phyloP scores from a whole-genome alignment of 2,329 filamentous ascomycete species.

The Fusarium sp. region DNA sequence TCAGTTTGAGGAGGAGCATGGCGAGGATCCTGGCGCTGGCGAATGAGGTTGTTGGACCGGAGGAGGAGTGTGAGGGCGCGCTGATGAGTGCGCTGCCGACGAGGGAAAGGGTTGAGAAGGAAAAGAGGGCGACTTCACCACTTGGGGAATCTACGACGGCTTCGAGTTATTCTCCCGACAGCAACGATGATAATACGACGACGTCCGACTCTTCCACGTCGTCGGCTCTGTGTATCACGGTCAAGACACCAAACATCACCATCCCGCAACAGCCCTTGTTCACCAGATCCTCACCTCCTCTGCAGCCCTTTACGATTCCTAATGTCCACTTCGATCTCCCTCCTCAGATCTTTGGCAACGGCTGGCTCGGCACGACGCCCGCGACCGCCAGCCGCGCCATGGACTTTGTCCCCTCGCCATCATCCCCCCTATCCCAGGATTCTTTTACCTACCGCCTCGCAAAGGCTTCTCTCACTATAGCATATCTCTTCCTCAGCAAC shows the following conservation, averaged over 20 bases:
- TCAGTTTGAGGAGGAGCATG: constrained; percentile 40
- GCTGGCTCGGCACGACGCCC: constrained; percentile 41
- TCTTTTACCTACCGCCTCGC: constrained; percentile 46
- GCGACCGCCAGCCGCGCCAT: constrained; percentile 22
- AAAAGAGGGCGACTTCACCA: constrained; percentile 11
- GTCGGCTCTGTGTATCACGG: constrained; percentile 8
- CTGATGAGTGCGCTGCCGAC: constrained; percentile 26
- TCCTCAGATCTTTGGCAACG: constrained; percentile 46
- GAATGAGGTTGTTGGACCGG: constrained; percentile 46
- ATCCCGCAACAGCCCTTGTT: constrained; percentile 11
- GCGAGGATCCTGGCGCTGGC: constrained; percentile 44
- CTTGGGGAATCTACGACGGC: neutral
- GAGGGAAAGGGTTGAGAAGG: neutral
- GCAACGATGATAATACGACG: constrained; percentile 2
- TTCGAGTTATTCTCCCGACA: constrained; percentile 10
- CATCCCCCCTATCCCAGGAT: constrained; percentile 26
- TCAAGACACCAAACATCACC: constrained; percentile 13
- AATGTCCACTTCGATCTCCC: constrained; percentile 15
- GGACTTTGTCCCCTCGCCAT: constrained; percentile 5
- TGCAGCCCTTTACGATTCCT: constrained; percentile 11
- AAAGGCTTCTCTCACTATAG: constrained; percentile 32
- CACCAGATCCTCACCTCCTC: constrained; percentile 18
- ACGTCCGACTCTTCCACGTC: constrained; percentile 10
- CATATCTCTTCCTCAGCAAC: constrained; percentile 42
- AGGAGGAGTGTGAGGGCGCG: constrained; percentile 35